Base-by-base conservation (phyloP, 2,329 filamentous ascomycete species). In the Penicillium brasilianum region DNA sequence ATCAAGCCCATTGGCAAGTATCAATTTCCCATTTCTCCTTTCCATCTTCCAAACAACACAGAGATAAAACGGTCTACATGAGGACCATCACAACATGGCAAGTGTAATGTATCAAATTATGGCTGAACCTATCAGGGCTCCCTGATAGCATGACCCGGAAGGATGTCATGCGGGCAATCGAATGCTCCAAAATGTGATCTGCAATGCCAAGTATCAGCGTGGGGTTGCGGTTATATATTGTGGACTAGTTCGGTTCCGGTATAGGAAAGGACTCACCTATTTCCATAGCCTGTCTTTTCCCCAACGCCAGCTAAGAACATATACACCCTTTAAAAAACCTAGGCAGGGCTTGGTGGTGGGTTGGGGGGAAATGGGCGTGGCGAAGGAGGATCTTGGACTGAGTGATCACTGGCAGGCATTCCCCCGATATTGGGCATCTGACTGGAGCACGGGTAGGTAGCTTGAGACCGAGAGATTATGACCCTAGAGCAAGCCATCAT, bases 281-380 rank as follows among this genome's bases (percentile, higher is more conserved):
- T 60, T 37, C 30, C 49, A 34, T 48, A 55, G 32, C 53, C 51
- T 53, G 36, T 37, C n/a, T n/a, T 52, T 56, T 39, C 44, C 60
- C 57, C 50, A 66, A 68, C 60, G 61, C 64, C 66, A 59, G 58
- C 57, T 8, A 62, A 62, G 25, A n/a, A 36, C 20, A 57, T 48
- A 18, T 7, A 57, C 58, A 20, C 7, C 8, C 50, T 32, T 6
- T 28, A 28, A 28, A 32, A 37, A n/a, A 41, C 55, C 67, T 57
- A 77, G 46, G 71, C 76, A 46, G 77, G 77, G 59, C 77, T 78
- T 46, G 76, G 76, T 41, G 77, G 77, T 22, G 77, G 77, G 59
- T 78, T 77, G 18, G 76, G 74, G 51, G 77, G 77, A 22, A 72
- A 74, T 43, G 76, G 77, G 16, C 71, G 64, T 18, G 68, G 68